Conservation (phyloP, 176 grass and related monocot species). For the Aegilops sharonensis region DNA sequence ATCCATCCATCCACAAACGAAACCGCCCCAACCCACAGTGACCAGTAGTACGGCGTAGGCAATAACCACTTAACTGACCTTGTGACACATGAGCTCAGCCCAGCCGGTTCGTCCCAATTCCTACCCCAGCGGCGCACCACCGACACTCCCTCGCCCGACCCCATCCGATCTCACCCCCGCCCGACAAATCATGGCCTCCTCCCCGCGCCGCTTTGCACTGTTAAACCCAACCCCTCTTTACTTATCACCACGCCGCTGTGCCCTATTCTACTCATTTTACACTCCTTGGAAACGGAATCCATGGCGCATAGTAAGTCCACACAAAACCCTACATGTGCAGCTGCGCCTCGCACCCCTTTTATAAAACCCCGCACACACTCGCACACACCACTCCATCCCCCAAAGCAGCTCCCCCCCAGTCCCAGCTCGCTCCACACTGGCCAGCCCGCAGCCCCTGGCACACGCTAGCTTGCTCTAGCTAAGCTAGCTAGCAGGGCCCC, state of each 20-base stretch:
- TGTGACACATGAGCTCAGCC: neutral
- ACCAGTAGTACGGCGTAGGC: neutral
- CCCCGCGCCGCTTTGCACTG: neutral
- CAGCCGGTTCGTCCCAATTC: neutral
- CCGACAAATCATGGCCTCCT: neutral
- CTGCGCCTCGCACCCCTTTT: neutral
- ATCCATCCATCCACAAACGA: neutral
- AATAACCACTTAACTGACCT: constrained; percentile 20
- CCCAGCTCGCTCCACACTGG: neutral
- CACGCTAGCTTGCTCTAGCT: neutral
- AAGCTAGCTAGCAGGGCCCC: neutral
- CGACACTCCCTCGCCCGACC: neutral
- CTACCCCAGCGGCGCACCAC: neutral
- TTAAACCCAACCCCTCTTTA: neutral
- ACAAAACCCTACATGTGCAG: constrained; percentile 33
- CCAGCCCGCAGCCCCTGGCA: neutral
- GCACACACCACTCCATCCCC: constrained; percentile 3
- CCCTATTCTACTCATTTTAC: neutral
- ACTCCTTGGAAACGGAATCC: neutral
- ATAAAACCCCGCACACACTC: constrained; percentile 27
- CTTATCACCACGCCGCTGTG: neutral
- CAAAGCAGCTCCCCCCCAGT: neutral
- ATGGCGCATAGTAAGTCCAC: neutral
- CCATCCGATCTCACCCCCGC: neutral
- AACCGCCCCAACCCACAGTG: neutral